A percentile compares a stretch with the other conserved stretches of the same genome.
These are phyloP conservation scores for Podospora pseudopauciseta DNA, from an alignment of 495 filamentous ascomycete genomes.

Conservation along the genomic window DNA sequence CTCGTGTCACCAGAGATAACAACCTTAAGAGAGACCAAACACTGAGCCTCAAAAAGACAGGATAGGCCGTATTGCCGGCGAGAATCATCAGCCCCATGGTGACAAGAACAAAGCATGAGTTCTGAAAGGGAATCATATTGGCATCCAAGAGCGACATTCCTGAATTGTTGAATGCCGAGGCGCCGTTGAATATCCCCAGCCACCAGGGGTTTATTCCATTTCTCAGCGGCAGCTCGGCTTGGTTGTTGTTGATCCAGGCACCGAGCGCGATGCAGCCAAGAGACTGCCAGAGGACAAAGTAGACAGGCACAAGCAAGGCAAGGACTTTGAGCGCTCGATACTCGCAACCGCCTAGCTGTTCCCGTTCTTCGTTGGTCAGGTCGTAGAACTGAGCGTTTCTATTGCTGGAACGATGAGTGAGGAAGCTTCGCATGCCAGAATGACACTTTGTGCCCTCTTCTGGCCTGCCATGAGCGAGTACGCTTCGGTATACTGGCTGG, in stretches of 20 bases:
- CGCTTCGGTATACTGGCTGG: slow-evolving; percentile 13
- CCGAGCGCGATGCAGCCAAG: slow-evolving; percentile 70
- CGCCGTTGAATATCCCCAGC: slow-evolving; percentile 65
- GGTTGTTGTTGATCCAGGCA: slow-evolving; percentile 62
- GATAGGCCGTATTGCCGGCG: slow-evolving; percentile 77
- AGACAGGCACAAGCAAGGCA: slow-evolving; percentile 65
- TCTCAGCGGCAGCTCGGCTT: slow-evolving; percentile 50
- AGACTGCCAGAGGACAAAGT: slow-evolving; percentile 69
- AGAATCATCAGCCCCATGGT: slow-evolving; percentile 75
- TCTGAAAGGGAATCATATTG: slow-evolving; percentile 73
- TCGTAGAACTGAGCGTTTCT: slow-evolving; percentile 73
- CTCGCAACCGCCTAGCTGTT: slow-evolving; percentile 72
- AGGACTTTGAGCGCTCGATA: slow-evolving; percentile 74
- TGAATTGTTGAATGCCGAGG: slow-evolving; percentile 81
- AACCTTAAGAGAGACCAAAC: slow-evolving; percentile 58
- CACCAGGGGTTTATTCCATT: slow-evolving; percentile 68
- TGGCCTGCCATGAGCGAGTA: background rate
- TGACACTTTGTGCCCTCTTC: slow-evolving; percentile 11
- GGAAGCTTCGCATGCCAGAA: slow-evolving; percentile 24
- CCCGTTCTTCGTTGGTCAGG: slow-evolving; percentile 63
- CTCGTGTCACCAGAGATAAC: slow-evolving; percentile 27
- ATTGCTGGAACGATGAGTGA: slow-evolving; percentile 43
- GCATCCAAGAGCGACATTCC: slow-evolving; percentile 82
- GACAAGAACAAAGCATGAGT: slow-evolving; percentile 64
- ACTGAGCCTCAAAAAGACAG: slow-evolving; percentile 73